Percentiles rank a stretch among this genome's conserved stretches.
Conservation (phyloP, 2,329 filamentous ascomycete genomes). For the Aureobasidium sp. region DNA sequence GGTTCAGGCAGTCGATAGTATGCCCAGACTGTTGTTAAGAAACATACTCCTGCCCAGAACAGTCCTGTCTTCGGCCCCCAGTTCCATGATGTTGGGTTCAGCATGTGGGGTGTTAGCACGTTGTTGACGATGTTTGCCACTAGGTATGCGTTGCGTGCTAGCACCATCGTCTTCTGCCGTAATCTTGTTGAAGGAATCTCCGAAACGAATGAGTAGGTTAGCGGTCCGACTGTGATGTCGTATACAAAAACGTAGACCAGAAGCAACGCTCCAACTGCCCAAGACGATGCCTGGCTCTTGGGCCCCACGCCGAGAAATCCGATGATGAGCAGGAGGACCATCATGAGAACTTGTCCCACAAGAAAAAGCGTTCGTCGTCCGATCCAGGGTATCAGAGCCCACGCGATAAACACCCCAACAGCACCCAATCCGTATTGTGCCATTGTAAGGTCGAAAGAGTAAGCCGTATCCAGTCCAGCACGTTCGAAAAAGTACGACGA, state of each 20-base stretch:
- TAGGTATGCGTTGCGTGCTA: slow-evolving; percentile 27
- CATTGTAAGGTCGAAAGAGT: slow-evolving; percentile 34
- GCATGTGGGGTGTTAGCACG: slow-evolving; percentile 24
- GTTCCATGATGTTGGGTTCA: slow-evolving; percentile 21
- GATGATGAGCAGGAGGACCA: slow-evolving; percentile 25
- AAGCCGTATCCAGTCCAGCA: slow-evolving; percentile 30
- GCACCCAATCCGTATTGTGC: slow-evolving; percentile 25
- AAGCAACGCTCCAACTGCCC: slow-evolving; percentile 41
- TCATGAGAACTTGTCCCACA: slow-evolving; percentile 27
- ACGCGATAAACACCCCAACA: slow-evolving; percentile 25
- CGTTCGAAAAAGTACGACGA: slow-evolving; percentile 35
- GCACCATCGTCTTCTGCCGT: slow-evolving; percentile 25
- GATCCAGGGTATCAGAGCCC: slow-evolving; percentile 31
- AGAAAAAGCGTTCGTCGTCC: slow-evolving; percentile 37
- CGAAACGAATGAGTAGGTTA: slow-evolving; percentile 27
- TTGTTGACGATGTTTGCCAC: slow-evolving; percentile 22
- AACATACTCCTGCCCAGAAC: slow-evolving; percentile 38
- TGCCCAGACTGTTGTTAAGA: slow-evolving; percentile 44
- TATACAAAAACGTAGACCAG: slow-evolving; percentile 42
- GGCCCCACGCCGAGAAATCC: slow-evolving; percentile 20
- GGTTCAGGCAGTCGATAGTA: slow-evolving; percentile 51
- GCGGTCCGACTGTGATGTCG: slow-evolving; percentile 26
- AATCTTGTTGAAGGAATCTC: slow-evolving; percentile 27
- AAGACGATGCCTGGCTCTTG: slow-evolving; percentile 24
- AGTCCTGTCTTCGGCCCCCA: slow-evolving; percentile 28